A percentile compares a stretch with the other conserved stretches of the same genome.
These are phyloP conservation scores for Penicillium janthinellum DNA, from an alignment of 2,329 filamentous ascomycete species.

Conservation along the genomic window DNA sequence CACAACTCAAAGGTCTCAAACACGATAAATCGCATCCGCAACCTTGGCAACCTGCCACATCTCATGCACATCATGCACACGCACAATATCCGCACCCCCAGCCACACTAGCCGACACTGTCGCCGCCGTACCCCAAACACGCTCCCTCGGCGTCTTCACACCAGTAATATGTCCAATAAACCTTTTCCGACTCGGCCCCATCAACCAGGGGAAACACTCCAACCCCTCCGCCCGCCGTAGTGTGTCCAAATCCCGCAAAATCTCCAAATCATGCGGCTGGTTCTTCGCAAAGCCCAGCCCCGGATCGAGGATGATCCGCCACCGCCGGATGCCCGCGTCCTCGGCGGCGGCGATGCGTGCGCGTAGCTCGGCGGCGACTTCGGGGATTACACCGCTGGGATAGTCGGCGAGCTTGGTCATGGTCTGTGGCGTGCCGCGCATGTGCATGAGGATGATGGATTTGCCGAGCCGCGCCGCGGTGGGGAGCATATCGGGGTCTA, in stretches of 20 bases:
- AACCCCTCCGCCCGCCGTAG: slow-evolving; percentile 52
- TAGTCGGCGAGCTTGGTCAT: slow-evolving; percentile 75
- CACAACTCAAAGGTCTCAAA: slow-evolving; percentile 2
- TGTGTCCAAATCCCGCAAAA: slow-evolving; percentile 68
- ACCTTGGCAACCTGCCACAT: slow-evolving; percentile 85
- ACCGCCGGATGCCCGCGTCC: slow-evolving; percentile 78
- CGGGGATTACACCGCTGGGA: slow-evolving; percentile 65
- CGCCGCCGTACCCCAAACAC: slow-evolving; percentile 83
- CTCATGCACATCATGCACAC: slow-evolving; percentile 86
- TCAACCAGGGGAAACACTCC: slow-evolving; percentile 77
- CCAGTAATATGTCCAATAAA: slow-evolving; percentile 86
- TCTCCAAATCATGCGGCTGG: slow-evolving; percentile 74
- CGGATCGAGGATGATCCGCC: slow-evolving; percentile 93
- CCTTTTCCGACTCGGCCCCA: slow-evolving; percentile 84
- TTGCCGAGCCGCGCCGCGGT: slow-evolving; percentile 76
- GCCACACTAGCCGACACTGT: slow-evolving; percentile 82
- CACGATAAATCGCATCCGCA: slow-evolving; percentile 87
- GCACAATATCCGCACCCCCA: slow-evolving; percentile 85
- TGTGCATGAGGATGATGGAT: slow-evolving; percentile 87
- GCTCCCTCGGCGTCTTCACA: slow-evolving; percentile 67
- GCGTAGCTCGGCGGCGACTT: slow-evolving; percentile 68
- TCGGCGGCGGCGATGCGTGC: slow-evolving; percentile 74
- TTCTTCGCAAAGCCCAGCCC: slow-evolving; percentile 94
- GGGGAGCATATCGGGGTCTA: slow-evolving; percentile 79
- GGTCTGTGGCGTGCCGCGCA: slow-evolving; percentile 81